Evolutionary conservation across 2,329 filamentous ascomycete species (phyloP).

Genomic region (Trichoderma koningii): DNA sequence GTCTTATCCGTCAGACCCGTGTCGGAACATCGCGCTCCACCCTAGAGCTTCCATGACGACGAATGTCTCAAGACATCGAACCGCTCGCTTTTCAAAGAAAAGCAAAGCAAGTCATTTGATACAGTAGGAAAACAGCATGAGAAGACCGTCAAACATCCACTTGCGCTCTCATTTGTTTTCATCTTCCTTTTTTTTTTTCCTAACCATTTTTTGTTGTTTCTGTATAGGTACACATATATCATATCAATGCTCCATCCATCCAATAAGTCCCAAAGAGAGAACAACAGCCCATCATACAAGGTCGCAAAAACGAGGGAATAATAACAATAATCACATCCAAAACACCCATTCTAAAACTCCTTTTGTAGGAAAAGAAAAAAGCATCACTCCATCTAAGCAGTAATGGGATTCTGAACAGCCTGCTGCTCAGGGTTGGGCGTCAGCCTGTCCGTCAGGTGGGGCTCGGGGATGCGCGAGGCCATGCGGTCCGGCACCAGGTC

Average conservation of each 20-base stretch:
- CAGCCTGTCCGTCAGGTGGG: conserved; percentile 47
- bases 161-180: neutral
- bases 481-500: conserved; percentile 65
- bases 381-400: conserved; percentile 22
- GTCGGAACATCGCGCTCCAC: neutral
- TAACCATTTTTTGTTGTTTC: conserved; percentile 15
- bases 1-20: neutral
- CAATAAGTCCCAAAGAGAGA: conserved; percentile 3
- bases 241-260: conserved; percentile 6
- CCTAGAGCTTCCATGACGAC: conserved; percentile 7
- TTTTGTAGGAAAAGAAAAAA: too few relatives aligned
- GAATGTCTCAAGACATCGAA: neutral
- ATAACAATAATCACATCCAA: conserved; percentile 23
- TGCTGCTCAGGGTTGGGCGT: conserved; percentile 54
- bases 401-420: conserved; percentile 31
- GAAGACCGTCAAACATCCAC: neutral
- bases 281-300: neutral
- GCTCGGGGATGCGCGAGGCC: conserved; percentile 58
- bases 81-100: neutral
- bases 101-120: neutral
- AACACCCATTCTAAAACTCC: conserved; percentile 24
- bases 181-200: conserved; percentile 7
- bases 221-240: conserved; percentile 19
- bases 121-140: too few relatives aligned
- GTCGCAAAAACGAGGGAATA: conserved; percentile 20